Evolutionary conservation across 129 eudicot species (phyloP).

Genomic region (Escallonia herrerae): DNA sequence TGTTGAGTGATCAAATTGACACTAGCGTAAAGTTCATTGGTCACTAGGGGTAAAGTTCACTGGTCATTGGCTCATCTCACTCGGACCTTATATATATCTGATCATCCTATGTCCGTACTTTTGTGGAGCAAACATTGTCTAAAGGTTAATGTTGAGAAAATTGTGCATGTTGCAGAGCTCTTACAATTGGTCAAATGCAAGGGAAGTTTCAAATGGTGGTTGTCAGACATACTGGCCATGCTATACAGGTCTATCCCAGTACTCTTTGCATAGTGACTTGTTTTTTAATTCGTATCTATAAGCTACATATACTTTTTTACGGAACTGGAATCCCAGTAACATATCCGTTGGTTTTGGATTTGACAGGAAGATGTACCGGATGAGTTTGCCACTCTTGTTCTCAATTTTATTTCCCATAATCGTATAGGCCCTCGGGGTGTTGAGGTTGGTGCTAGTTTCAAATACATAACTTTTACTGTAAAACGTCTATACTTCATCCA

Average conservation of each 20-base stretch:
- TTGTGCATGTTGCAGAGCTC: slow-evolving; percentile 48
- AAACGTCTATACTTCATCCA: background rate
- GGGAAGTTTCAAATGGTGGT: slow-evolving; percentile 98
- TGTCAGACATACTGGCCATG: slow-evolving; percentile 96
- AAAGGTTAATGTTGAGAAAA: no score
- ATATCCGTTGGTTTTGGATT: slow-evolving; percentile 11
- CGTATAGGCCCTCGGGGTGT: slow-evolving; percentile 83
- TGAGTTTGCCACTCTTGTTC: slow-evolving; percentile 70
- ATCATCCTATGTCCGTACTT: no score
- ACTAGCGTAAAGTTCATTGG: no score
- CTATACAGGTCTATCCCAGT: slow-evolving; percentile 70
- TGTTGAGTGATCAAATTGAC: no score
- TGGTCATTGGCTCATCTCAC: no score
- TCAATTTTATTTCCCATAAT: slow-evolving; percentile 76
- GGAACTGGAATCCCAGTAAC: background rate
- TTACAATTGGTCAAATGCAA: slow-evolving; percentile 99
- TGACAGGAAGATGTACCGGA: slow-evolving; percentile 96
- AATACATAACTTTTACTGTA: background rate
- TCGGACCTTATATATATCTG: no score
- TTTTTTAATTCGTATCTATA: background rate
- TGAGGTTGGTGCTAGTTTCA: slow-evolving; percentile 56
- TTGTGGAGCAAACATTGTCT: no score
- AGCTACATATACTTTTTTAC: background rate
- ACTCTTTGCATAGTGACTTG: background rate
- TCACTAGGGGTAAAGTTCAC: no score